Percentiles rank a stretch among this genome's conserved stretches.
phyloP scores from a whole-genome alignment of 768 basidiomycete genomes.

The Xerocomus spinulosus region DNA sequence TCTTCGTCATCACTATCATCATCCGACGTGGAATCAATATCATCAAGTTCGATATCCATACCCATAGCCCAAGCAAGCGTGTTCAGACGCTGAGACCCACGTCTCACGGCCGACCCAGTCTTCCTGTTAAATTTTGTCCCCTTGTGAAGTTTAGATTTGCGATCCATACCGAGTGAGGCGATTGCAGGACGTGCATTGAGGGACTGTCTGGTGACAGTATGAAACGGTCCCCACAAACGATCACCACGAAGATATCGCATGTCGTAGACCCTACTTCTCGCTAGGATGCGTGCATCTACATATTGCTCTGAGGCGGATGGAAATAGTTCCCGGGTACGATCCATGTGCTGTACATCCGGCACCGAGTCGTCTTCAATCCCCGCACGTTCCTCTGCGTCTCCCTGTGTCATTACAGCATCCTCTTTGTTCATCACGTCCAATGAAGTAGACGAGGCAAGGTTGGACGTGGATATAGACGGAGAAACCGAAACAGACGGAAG shows the following conservation, averaged over 20 bases:
- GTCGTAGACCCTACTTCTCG: slow-evolving; percentile 28
- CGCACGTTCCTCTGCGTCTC: neutral
- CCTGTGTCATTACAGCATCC: neutral
- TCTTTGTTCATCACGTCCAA: neutral
- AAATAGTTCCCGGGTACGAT: neutral
- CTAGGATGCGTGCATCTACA: slow-evolving; percentile 25
- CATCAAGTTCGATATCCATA: slow-evolving; percentile 9
- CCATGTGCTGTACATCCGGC: neutral
- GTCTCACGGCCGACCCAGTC: neutral
- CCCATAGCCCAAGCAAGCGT: slow-evolving; percentile 19
- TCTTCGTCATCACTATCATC: slow-evolving; percentile 20
- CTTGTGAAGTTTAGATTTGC: neutral
- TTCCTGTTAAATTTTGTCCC: neutral
- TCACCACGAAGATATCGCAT: slow-evolving; percentile 28
- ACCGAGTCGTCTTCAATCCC: neutral
- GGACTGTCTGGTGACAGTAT: slow-evolving; percentile 11
- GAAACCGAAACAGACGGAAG: neutral
- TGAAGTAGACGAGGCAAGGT: neutral
- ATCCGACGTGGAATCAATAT: slow-evolving; percentile 8
- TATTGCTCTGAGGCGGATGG: slow-evolving; percentile 13
- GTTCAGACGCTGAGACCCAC: neutral
- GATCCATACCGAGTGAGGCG: neutral
- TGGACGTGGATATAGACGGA: neutral
- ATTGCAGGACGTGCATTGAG: neutral
- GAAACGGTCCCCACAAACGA: slow-evolving; percentile 29